phyloP scores from a whole-genome alignment of 2,329 filamentous ascomycete species.

The Apiospora saccharicola region DNA sequence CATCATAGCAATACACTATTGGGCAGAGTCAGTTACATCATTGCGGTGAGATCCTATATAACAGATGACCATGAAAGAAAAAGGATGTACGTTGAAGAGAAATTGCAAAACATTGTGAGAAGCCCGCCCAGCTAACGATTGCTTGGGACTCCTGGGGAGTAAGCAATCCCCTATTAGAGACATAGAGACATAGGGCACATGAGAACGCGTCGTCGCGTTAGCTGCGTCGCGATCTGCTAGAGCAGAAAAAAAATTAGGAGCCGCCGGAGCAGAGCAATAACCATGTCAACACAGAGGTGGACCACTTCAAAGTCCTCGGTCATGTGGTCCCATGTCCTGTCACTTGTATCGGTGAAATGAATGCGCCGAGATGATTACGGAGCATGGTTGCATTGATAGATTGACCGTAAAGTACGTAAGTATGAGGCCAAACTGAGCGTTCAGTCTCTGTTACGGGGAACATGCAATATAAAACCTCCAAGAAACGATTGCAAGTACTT shows the following conservation, averaged over 20 bases:
- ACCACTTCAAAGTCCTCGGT: neutral
- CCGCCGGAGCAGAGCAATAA: neutral
- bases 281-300: constrained; percentile 4
- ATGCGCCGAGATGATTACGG: constrained; percentile 14
- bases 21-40: too few species aligned
- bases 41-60: neutral
- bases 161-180: neutral
- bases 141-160: too few species aligned
- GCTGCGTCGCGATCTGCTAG: neutral
- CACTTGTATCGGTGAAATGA: constrained; percentile 13
- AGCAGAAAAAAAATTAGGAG: neutral
- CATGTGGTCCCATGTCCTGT: too few species aligned
- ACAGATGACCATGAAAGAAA: neutral
- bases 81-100: neutral
- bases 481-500: neutral
- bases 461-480: constrained; percentile 5
- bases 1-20: neutral
- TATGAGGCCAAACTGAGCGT: neutral
- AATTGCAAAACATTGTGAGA: neutral
- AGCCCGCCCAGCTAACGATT: neutral
- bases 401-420: constrained; percentile 16
- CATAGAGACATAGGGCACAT: too few species aligned
- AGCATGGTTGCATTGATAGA: constrained; percentile 17
- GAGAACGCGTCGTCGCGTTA: neutral
- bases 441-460: neutral